Conservation (phyloP, 192 early-diverging fungal species). For the Gonapodya sp. region DNA sequence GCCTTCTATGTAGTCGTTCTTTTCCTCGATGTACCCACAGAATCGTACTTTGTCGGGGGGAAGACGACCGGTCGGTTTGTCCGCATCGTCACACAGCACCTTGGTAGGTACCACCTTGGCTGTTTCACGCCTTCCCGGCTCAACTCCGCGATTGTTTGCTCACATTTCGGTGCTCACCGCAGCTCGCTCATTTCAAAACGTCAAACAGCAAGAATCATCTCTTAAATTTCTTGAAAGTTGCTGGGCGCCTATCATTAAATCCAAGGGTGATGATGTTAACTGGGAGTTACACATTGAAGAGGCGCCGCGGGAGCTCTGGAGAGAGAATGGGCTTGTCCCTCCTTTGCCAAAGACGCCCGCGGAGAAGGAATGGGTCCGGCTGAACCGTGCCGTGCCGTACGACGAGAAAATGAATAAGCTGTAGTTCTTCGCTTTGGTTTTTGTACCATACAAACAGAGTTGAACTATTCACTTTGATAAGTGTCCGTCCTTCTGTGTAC, state of each 20-base stretch:
- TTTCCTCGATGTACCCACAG: neutral
- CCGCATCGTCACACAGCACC: conserved; percentile 1
- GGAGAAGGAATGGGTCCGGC: neutral
- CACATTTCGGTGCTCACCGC: neutral
- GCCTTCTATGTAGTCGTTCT: neutral
- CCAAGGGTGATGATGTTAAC: neutral
- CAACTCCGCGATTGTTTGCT: no score
- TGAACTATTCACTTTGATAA: neutral
- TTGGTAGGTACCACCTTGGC: neutral
- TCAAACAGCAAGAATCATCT: neutral
- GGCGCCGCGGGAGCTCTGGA: neutral
- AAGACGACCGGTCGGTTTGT: neutral
- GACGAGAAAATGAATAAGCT: neutral
- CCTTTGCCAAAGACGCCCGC: neutral
- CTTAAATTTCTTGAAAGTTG: neutral
- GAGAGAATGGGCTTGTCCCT: neutral
- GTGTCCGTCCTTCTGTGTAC: neutral
- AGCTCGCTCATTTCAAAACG: neutral
- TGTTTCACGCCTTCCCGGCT: no score
- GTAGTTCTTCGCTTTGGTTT: neutral
- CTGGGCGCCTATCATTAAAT: neutral
- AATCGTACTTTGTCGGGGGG: neutral
- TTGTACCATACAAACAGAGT: neutral
- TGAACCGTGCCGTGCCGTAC: neutral
- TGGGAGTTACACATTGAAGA: neutral